These are phyloP conservation scores for Globisporangium cylindrosporum DNA, from an alignment of 352 stramenopile genomes.

Conservation along the genomic window DNA sequence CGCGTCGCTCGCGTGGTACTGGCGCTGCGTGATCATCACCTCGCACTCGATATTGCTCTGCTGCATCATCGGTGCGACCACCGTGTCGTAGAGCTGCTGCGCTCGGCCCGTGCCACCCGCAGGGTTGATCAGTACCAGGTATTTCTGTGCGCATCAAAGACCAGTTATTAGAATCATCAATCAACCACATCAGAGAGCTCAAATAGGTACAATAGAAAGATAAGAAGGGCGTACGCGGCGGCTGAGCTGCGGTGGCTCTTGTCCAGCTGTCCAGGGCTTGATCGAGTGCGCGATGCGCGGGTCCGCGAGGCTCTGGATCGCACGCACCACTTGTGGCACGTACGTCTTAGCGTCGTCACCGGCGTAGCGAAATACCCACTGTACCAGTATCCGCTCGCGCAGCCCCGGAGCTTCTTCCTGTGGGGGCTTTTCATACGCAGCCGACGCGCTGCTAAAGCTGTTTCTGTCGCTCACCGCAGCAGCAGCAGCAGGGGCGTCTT, in stretches of 20 bases:
- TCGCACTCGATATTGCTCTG: constrained; percentile 56
- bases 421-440: constrained; percentile 12
- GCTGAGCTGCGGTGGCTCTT: constrained; percentile 24
- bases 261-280: constrained; percentile 10
- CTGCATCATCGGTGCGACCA: constrained; percentile 49
- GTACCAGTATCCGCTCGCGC: constrained; percentile 25
- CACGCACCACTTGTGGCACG: constrained; percentile 29
- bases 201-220: constrained; percentile 8
- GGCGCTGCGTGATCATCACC: constrained; percentile 42
- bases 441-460: background rate
- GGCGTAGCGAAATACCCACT: constrained; percentile 47
- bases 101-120: constrained; percentile 49
- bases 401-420: background rate
- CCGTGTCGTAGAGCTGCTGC: constrained; percentile 47
- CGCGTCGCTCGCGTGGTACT: constrained; percentile 57
- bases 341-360: constrained; percentile 27
- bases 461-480: constrained; percentile 7
- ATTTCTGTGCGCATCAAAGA: constrained; percentile 24
- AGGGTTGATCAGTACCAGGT: constrained; percentile 67
- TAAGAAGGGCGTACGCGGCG: constrained; percentile 30
- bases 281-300: constrained; percentile 26
- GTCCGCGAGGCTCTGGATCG: constrained; percentile 46
- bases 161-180: constrained; percentile 3
- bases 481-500: constrained; percentile 8
- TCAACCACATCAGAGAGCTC: background rate